Conservation (phyloP, 148 eudicot species). For the Nepenthes mirabilis region DNA sequence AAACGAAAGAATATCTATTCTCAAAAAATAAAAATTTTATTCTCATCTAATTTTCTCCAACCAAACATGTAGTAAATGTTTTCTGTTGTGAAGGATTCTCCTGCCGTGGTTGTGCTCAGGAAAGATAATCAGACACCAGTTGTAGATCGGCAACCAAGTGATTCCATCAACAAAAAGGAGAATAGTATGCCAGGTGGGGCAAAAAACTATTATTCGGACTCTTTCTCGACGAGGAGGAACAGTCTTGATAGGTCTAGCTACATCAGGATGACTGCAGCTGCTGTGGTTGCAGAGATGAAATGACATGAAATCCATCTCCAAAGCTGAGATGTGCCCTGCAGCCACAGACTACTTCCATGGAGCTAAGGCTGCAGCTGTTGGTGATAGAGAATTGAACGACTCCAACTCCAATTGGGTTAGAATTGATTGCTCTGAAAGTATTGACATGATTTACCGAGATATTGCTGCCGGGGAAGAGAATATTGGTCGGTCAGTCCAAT, state of each 20-base stretch:
- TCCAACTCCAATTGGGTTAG: conserved; percentile 32
- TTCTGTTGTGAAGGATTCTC: conserved; percentile 67
- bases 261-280: conserved; percentile 65
- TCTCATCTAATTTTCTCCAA: too few species aligned
- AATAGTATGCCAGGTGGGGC: conserved; percentile 14
- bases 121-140: conserved; percentile 58
- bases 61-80: conserved; percentile 25
- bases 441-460: conserved; percentile 57
- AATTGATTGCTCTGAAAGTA: conserved; percentile 9
- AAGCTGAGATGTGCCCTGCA: conserved; percentile 35
- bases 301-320: conserved; percentile 36
- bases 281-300: conserved; percentile 79
- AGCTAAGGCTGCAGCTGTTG: conserved; percentile 10
- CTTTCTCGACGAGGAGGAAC: conserved; percentile 71
- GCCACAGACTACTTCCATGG: conserved; percentile 26
- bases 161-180: conserved; percentile 16
- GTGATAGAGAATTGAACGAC: conserved; percentile 32
- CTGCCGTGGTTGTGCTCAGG: conserved; percentile 28
- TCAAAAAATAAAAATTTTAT: too few species aligned
- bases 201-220: conserved; percentile 67
- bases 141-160: conserved; percentile 24
- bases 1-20: too few species aligned
- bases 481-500: too few species aligned
- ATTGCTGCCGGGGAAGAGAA: conserved; percentile 41
- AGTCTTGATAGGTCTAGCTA: conserved; percentile 46